Percentiles rank a stretch among this genome's conserved stretches.
phyloP scores from a whole-genome alignment of 2,329 filamentous ascomycete genomes.

The Penicillium glabrum region DNA sequence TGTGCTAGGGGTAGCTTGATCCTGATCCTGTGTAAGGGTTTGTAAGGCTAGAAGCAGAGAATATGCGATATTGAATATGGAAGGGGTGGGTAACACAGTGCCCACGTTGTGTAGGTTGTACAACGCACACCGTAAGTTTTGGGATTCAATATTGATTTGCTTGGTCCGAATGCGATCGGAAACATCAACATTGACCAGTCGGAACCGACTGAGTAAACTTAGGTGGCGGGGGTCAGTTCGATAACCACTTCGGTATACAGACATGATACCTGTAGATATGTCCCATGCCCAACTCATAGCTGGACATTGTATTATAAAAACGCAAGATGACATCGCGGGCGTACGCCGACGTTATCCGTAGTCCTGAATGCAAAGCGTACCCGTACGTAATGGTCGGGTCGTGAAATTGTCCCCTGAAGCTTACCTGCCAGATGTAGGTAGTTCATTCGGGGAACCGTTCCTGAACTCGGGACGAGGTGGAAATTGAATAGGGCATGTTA shows the following conservation, averaged over 20 bases:
- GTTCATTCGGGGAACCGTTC: not conserved
- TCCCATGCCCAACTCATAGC: not conserved
- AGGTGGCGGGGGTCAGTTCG: conserved; percentile 2
- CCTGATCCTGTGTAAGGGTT: conserved; percentile 2
- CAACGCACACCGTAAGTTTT: conserved; percentile 23
- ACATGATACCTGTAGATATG: not conserved
- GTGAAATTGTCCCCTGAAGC: not conserved
- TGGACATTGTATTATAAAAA: not conserved
- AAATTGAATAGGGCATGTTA: not conserved
- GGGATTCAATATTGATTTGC: not conserved
- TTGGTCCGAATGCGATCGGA: conserved; percentile 3
- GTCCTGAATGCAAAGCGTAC: not conserved
- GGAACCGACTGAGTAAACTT: conserved; percentile 4
- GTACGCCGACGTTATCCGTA: not conserved
- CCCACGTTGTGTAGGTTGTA: not conserved
- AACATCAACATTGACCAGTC: conserved; percentile 3
- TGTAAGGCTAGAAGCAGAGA: not conserved
- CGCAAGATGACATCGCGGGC: not conserved
- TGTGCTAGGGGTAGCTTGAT: conserved; percentile 21
- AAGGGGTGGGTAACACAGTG: not conserved
- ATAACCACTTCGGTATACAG: not conserved
- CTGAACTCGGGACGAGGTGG: not conserved
- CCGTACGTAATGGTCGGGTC: conserved; percentile 1
- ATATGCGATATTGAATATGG: not conserved
- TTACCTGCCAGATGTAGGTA: conserved; percentile 1